Evolutionary conservation across 306 rosid species (phyloP), one percentile per base, ranked within the genome.

Genomic region (Begonia loranthoides): DNA sequence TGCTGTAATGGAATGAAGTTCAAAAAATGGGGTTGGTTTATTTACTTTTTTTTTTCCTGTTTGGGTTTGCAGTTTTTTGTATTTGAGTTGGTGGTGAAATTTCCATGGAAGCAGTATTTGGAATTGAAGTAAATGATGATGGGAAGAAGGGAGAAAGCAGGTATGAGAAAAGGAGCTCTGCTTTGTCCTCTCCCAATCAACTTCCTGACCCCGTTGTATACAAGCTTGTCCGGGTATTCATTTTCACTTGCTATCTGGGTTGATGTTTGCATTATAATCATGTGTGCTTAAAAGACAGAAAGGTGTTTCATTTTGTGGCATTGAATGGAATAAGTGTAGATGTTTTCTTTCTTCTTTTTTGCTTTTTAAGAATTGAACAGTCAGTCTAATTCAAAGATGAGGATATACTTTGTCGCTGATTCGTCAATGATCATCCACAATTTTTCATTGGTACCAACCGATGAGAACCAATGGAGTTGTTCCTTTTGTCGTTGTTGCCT

Each of bases 181-280:
- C 74, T 52, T 55, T 76, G 68, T 78, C 84, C 68, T 75, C 93
- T n/a, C 74, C 80, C 0, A 79, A 61, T 65, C 76, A 74, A 65
- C 66, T 86, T 64, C 60, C 96, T 10, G 83, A 86, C 52, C 94
- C 96, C 16, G 83, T 92, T 76, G 94, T 92, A 21, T 92, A 92
- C 79, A 92, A 92, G 79, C 99, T 92, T 19, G 99, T 92, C 43
- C 83, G 96, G 99, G 99, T 92, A 80, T 28, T 21, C 59, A 22
- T 24, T 58, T 52, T 50, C 45, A 9, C 12, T 22, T 60, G 5
- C 6, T 50, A 9, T 17, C 52, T 50, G 16, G 46, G 17, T 47
- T 36, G 12, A 43, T 12, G 28, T 45, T 59, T 38, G 47, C 12
- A 14, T 36, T 47, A 19, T 21, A 12, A 7, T 28, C 13, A 13